Evolutionary conservation across 163 green algal genomes (phyloP).

Genomic region (Chlamydomonas reinhardtii): DNA sequence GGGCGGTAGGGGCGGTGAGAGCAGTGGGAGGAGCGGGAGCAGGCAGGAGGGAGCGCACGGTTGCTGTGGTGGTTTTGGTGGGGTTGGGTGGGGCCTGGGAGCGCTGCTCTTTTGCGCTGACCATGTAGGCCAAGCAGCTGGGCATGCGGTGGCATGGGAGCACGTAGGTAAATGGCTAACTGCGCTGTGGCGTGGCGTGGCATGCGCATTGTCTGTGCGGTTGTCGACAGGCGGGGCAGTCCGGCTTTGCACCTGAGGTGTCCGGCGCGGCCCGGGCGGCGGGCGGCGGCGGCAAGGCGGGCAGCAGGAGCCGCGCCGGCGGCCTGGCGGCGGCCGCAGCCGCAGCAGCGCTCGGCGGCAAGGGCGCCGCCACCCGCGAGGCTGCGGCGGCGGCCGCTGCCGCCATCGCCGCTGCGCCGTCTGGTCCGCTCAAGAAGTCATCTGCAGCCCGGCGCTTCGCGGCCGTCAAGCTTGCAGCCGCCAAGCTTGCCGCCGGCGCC

Average conservation of each 20-base stretch:
- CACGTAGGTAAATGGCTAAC: too few relatives aligned
- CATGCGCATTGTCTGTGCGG: too few relatives aligned
- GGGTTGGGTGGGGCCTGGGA: too few relatives aligned
- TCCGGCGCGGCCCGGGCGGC: neutral
- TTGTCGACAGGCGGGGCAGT: too few relatives aligned
- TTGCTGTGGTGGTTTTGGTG: too few relatives aligned
- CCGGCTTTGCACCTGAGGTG: constrained; percentile 4
- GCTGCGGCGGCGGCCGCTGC: neutral
- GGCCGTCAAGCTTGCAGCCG: constrained; percentile 15
- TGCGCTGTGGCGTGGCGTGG: too few relatives aligned
- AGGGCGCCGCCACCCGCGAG: neutral
- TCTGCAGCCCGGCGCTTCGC: constrained; percentile 34
- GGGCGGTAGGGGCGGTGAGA: too few relatives aligned
- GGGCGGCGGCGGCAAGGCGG: neutral
- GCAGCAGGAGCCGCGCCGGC: neutral
- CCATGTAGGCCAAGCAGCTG: too few relatives aligned
- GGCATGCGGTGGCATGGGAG: too few relatives aligned
- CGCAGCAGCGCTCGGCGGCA: neutral
- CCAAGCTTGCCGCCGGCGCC: constrained; percentile 1
- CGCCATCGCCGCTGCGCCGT: neutral
- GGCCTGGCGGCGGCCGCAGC: neutral
- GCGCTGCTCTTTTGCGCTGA: too few relatives aligned
- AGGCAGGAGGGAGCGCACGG: too few relatives aligned
- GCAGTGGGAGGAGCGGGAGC: too few relatives aligned
- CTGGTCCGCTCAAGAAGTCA: constrained; percentile 40